phyloP scores from a whole-genome alignment of 1,284 basidiomycete species.

The Mycosarcoma maydis region DNA sequence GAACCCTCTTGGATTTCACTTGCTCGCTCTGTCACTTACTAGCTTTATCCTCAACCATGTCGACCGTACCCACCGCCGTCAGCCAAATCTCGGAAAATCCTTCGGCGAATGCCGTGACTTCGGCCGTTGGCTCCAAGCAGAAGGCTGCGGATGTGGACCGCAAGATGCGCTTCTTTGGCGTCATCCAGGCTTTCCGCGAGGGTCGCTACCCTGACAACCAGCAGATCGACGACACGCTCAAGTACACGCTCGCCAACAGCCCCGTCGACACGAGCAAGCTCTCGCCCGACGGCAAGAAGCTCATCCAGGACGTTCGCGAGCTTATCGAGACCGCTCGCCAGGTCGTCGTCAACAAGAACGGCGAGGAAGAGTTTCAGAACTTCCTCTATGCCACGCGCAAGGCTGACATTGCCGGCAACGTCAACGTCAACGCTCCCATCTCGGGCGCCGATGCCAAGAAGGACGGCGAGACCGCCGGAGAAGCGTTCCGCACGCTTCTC shows the following conservation, averaged over 20 bases:
- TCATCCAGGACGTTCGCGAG: slow-evolving; percentile 59
- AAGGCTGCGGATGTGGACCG: slow-evolving; percentile 59
- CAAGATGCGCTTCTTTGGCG: slow-evolving; percentile 60
- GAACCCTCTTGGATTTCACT: no score
- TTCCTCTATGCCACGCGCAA: slow-evolving; percentile 60
- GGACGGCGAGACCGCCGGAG: slow-evolving; percentile 60
- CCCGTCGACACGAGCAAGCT: slow-evolving; percentile 59
- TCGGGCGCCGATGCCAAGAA: slow-evolving; percentile 54
- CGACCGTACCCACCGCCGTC: slow-evolving; percentile 30
- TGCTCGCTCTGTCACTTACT: not conserved
- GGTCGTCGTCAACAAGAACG: slow-evolving; percentile 62
- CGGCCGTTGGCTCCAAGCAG: slow-evolving; percentile 31
- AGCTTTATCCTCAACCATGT: slow-evolving; percentile 21
- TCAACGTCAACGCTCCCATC: slow-evolving; percentile 51
- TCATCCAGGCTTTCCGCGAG: slow-evolving; percentile 62
- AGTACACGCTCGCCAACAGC: slow-evolving; percentile 53
- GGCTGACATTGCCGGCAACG: slow-evolving; percentile 45
- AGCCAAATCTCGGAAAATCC: slow-evolving; percentile 51
- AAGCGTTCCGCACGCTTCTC: slow-evolving; percentile 60
- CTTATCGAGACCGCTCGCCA: slow-evolving; percentile 54
- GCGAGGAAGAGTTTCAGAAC: slow-evolving; percentile 62
- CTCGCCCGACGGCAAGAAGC: slow-evolving; percentile 57
- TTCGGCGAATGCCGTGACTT: slow-evolving; percentile 38
- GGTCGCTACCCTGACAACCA: slow-evolving; percentile 63
- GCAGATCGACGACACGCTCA: slow-evolving; percentile 59